Evolutionary conservation across 495 filamentous ascomycete genomes (phyloP), one percentile per base, ranked within the genome.

Genomic region (Lasiosphaeria hispida): DNA sequence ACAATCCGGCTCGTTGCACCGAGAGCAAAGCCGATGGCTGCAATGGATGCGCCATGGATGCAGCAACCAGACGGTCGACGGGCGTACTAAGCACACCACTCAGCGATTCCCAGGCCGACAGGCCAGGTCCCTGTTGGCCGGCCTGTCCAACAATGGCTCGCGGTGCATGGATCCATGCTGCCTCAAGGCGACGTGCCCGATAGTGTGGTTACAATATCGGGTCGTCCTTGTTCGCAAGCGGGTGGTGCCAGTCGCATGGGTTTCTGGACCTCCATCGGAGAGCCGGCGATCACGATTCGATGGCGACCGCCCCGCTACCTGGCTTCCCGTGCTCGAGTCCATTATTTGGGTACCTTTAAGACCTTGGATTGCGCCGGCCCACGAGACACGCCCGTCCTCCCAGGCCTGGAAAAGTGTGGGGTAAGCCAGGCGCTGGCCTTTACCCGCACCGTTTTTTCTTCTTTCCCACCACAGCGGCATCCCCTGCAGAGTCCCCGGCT

Each of bases 141-240:
- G 53, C 18, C 48, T 55, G 19, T 40, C 15, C 37, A 44, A 45
- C 15, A 19, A 19, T 38, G 54, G 30, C 33, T 37, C 47, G 7
- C 23, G 23, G 23, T 5, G 23, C 23, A 30, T 30, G 23, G 47
- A 36, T n/a, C n/a, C 47, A 59, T 63, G 60, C 48, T 53, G 40
- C 50, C 15, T 55, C 51, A 41, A 4, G 36, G 34, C 23, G n/a
- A n/a, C n/a, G n/a, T n/a, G 44, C 50, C 51, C 63, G 48, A 56
- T 23, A 48, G 51, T 60, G 59, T 63, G 65, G 68, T 69, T 70
- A 57, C 68, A 69, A 63, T 69, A 63, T 64, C 42, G 60, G 62
- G 42, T 55, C 50, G 37, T 58, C 37, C 53, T 44, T 57, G 36
- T 38, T 48, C 48, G 39, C 51, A 30, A 61, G 54, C 54, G 43